Conservation (phyloP, 306 rosid genomes). For the Trifolium repens region DNA sequence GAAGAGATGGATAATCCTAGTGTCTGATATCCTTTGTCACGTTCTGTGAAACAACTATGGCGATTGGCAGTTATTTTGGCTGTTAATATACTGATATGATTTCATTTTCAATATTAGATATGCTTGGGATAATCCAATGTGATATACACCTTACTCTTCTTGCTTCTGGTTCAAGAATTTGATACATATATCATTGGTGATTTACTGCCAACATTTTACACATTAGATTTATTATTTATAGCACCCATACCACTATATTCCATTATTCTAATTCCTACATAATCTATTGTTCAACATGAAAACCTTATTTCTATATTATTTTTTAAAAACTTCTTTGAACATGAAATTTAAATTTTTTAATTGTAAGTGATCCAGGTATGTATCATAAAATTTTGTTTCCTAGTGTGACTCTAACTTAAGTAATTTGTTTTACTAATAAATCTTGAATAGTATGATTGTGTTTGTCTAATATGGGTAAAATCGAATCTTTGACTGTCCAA, state of each 20-base stretch:
- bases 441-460: not conserved
- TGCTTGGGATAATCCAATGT: not conserved
- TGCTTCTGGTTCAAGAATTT: too few species aligned
- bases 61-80: not conserved
- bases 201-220: not conserved
- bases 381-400: conserved; percentile 8
- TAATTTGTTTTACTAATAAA: conserved; percentile 7
- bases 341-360: not conserved
- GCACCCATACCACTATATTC: not conserved
- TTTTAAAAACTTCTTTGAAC: not conserved
- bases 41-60: not conserved
- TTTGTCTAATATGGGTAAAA: conserved; percentile 12
- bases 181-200: not conserved
- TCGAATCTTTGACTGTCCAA: conserved; percentile 12
- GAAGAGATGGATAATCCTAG: not conserved
- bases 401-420: not conserved
- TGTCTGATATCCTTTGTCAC: not conserved
- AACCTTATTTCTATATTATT: not conserved
- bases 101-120: not conserved
- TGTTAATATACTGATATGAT: not conserved
- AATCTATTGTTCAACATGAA: not conserved
- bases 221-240: not conserved
- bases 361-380: not conserved
- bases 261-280: not conserved
- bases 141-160: not conserved